phyloP scores from a whole-genome alignment of 768 basidiomycete species.

The Boletus subcaerulescens region DNA sequence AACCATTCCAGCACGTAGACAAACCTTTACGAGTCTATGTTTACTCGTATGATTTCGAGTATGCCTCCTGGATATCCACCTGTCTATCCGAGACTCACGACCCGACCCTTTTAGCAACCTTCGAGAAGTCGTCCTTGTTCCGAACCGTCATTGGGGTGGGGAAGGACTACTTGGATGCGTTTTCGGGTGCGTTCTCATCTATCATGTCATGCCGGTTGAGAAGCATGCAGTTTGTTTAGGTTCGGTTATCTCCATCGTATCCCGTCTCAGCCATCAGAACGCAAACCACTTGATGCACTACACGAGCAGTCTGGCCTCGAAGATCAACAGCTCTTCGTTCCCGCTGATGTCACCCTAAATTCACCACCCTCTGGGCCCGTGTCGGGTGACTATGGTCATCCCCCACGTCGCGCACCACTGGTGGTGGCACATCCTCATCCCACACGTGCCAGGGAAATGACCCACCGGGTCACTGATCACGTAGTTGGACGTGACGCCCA shows the following conservation, averaged over 20 bases:
- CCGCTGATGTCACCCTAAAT: slow-evolving; percentile 49
- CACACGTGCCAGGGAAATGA: slow-evolving; percentile 19
- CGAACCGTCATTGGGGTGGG: slow-evolving; percentile 97
- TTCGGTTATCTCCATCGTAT: slow-evolving; percentile 94
- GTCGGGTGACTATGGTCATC: slow-evolving; percentile 6
- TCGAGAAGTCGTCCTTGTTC: slow-evolving; percentile 90
- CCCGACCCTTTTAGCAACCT: slow-evolving; percentile 57
- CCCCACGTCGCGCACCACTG: slow-evolving; percentile 12
- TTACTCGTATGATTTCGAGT: slow-evolving; percentile 97
- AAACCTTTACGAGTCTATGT: slow-evolving; percentile 93
- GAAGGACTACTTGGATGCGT: slow-evolving; percentile 94
- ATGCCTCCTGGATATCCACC: slow-evolving; percentile 30
- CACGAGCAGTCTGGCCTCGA: slow-evolving; percentile 53
- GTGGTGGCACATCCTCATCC: slow-evolving; percentile 31
- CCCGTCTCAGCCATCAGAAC: slow-evolving; percentile 68
- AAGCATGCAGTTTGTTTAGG: slow-evolving; percentile 36
- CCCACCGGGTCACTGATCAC: slow-evolving; percentile 14
- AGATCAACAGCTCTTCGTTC: slow-evolving; percentile 68
- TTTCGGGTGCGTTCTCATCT: slow-evolving; percentile 67
- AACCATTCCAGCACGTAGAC: slow-evolving; percentile 73
- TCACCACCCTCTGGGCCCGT: not conserved
- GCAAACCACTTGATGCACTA: slow-evolving; percentile 54
- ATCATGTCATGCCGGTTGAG: not conserved
- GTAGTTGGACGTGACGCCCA: slow-evolving; percentile 15
- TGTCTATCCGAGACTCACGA: slow-evolving; percentile 7